Conservation (phyloP, 2,329 filamentous ascomycete genomes). For the Ophiostoma piceae region DNA sequence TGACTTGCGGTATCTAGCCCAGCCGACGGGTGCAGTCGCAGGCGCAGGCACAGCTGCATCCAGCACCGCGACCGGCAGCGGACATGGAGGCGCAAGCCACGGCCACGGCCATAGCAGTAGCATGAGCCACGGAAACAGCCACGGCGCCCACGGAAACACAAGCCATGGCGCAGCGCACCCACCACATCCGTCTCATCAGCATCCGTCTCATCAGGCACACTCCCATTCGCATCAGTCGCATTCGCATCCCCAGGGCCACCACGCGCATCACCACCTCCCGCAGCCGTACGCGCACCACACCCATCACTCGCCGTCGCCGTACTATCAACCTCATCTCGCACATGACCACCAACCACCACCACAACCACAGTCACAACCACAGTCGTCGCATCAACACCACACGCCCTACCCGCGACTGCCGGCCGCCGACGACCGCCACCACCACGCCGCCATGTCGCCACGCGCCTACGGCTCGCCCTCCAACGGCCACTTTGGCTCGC, state of each 20-base stretch:
- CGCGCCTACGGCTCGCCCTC: conserved; percentile 20
- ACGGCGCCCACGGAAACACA: conserved; percentile 22
- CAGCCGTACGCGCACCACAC: conserved; percentile 20
- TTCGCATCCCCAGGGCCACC: not conserved
- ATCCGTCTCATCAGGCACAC: no score
- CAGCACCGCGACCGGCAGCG: conserved; percentile 26
- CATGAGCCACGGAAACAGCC: conserved; percentile 22
- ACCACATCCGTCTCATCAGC: no score
- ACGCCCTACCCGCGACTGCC: conserved; percentile 15
- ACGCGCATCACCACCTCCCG: conserved; percentile 15
- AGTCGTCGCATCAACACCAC: not conserved
- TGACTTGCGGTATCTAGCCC: conserved; percentile 48
- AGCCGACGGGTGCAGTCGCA: conserved; percentile 30
- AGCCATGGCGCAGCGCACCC: not conserved
- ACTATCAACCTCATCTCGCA: conserved; percentile 12
- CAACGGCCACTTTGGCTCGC: not conserved
- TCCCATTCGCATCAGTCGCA: no score
- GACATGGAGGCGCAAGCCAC: conserved; percentile 21
- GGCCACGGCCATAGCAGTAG: conserved; percentile 21
- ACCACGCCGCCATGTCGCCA: conserved; percentile 29
- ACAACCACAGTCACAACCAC: not conserved
- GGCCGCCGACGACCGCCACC: conserved; percentile 16
- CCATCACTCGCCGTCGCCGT: conserved; percentile 20
- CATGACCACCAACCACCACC: not conserved
- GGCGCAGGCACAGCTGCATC: not conserved